Evolutionary conservation across 148 eudicot genomes (phyloP), one percentile per base, ranked within the genome.

Genomic region (Rhododendron griersonianum): DNA sequence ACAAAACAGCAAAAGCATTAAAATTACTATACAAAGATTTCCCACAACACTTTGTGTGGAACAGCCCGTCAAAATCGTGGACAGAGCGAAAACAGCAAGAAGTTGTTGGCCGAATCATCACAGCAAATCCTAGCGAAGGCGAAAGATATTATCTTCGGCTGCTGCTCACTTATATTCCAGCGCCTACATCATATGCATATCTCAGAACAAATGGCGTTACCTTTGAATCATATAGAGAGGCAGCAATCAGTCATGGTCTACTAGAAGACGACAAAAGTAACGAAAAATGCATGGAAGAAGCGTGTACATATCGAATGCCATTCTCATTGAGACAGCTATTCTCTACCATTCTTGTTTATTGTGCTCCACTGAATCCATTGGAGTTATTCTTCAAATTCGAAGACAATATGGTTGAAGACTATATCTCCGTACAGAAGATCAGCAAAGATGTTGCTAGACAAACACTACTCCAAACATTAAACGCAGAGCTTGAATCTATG

Each of bases 1-100:
- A 19, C 9, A 0, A 0, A 0, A 61, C 0, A 19, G 69, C 69
- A 0, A 61, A 18, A 18, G 25, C 0, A 5, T 5, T 19, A 0
- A 19, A 4, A 5, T 23, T 61, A 0, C 9, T 61, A 3, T 61
- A 61, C 25, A 61, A 21, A 23, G 25, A 61, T 1, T 61, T 19
- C 8, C 28, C 25, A 0, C 5, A 19, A 0, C 25, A 61, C 7
- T 61, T 61, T 0, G 69, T 61, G 1, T 61, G 25, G 69, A 18
- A 4, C 4, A 1, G 9, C 25, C 69, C 21, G 0, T 1, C 7
- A 18, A 19, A 9, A 4, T 1, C 25, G 21, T 23, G 69, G 55
- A 11, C 16, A 51, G 15, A 39, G 0, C n/a, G n/a, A n/a, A n/a
- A n/a, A n/a, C n/a, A n/a, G n/a, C n/a, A n/a, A n/a, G n/a, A n/a